Percentiles rank a stretch among this genome's conserved stretches.
Evolutionary conservation across 768 basidiomycete genomes (phyloP).

Genomic region (Krasilnikovozyma curviuscula): DNA sequence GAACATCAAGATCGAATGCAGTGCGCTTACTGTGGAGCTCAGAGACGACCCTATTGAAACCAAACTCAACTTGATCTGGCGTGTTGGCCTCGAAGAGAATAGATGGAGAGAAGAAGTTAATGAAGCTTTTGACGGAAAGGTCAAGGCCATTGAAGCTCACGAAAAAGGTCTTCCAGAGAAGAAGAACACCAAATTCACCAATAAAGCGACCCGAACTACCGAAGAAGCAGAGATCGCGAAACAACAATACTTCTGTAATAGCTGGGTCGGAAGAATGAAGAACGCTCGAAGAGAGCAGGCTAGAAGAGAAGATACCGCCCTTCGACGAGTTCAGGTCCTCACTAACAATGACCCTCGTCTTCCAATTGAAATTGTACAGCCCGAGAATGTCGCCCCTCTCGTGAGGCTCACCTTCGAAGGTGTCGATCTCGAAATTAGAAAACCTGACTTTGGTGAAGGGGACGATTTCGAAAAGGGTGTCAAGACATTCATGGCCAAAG

Average conservation of each 20-base stretch:
- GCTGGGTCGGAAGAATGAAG: slow-evolving; percentile 46
- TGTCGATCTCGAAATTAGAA: slow-evolving; percentile 38
- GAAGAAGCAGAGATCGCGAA: slow-evolving; percentile 53
- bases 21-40: slow-evolving; percentile 51
- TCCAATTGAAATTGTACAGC: slow-evolving; percentile 27
- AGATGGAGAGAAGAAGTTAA: slow-evolving; percentile 52
- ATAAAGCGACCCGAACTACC: slow-evolving; percentile 22
- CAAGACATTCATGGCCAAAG: too few relatives aligned
- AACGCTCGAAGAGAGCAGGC: slow-evolving; percentile 34
- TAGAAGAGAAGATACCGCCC: slow-evolving; percentile 9
- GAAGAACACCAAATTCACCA: background rate
- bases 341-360: slow-evolving; percentile 12
- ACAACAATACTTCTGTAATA: slow-evolving; percentile 45
- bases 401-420: slow-evolving; percentile 44
- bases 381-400: slow-evolving; percentile 39
- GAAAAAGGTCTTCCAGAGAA: slow-evolving; percentile 13
- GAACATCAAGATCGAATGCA: slow-evolving; percentile 38
- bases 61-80: slow-evolving; percentile 51
- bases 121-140: slow-evolving; percentile 61
- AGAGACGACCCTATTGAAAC: slow-evolving; percentile 72
- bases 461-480: slow-evolving; percentile 45
- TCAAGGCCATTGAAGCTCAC: slow-evolving; percentile 37
- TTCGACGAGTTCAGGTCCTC: background rate
- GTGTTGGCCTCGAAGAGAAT: slow-evolving; percentile 51
- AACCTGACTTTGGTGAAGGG: slow-evolving; percentile 40